A percentile compares a stretch with the other conserved stretches of the same genome.
phyloP scores from a whole-genome alignment of 2,329 filamentous ascomycete genomes.

The Coleophoma cylindrospora region DNA sequence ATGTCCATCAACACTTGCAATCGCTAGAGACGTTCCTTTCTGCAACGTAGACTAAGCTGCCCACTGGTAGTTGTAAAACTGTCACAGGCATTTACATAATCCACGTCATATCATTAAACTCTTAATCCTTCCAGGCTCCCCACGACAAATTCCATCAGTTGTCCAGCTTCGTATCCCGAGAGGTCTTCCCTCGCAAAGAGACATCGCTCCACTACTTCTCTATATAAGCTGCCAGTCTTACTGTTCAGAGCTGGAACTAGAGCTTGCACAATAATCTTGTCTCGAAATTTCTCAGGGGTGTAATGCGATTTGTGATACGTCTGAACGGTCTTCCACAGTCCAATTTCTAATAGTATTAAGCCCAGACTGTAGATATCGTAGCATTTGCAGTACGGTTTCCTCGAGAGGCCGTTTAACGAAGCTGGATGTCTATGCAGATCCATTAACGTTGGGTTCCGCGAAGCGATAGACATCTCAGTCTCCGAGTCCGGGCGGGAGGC shows the following conservation, averaged over 20 bases:
- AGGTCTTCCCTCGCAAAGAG: constrained; percentile 32
- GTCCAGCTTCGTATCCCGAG: constrained; percentile 29
- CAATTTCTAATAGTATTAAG: constrained; percentile 43
- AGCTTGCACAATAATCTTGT: constrained; percentile 34
- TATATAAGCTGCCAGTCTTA: constrained; percentile 35
- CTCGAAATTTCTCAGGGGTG: constrained; percentile 35
- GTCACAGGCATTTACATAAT: too few relatives aligned
- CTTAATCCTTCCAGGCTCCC: constrained; percentile 33
- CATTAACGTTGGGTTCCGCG: constrained; percentile 31
- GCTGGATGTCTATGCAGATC: constrained; percentile 43
- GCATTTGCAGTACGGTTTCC: constrained; percentile 32
- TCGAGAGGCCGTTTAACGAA: constrained; percentile 32
- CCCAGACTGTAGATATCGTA: constrained; percentile 40
- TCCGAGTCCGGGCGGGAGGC: constrained; percentile 32
- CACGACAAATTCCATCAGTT: constrained; percentile 38
- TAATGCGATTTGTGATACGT: constrained; percentile 36
- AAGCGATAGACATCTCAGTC: constrained; percentile 31
- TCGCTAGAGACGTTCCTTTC: too few relatives aligned
- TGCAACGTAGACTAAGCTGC: too few relatives aligned
- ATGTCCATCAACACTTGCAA: too few relatives aligned
- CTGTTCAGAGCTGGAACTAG: constrained; percentile 35
- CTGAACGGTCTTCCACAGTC: constrained; percentile 37
- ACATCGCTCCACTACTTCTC: constrained; percentile 36
- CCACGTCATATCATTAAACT: constrained; percentile 8
- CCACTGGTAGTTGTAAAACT: too few relatives aligned